Base-by-base conservation (phyloP, 1,284 basidiomycete genomes). In the Fomitopsis pinicola region DNA sequence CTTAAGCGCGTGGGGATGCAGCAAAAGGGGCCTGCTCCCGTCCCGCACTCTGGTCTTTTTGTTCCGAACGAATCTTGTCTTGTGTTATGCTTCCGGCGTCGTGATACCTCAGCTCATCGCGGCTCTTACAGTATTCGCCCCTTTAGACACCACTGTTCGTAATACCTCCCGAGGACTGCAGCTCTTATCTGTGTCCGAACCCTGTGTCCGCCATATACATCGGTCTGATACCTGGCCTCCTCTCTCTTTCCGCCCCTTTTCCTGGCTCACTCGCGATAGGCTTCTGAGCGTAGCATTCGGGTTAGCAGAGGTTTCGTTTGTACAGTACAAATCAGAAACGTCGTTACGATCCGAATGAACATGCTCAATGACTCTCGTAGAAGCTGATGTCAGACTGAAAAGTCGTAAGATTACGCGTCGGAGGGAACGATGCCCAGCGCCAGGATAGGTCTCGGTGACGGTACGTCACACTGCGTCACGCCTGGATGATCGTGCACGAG, bases 1-100 rank as follows among this genome's bases (percentile, higher is more conserved):
- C 68, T 28, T 73, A 66, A 69, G 57, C 57, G 55, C 35, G n/a
- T 3, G 45, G 40, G 53, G 14, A 48, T 55, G 45, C 45, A 15
- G 48, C 44, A 61, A 57, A 61, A 61, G 55, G 55, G 59, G 52
- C 42, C 33, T 19, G 50, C 33, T 59, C 28, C 40, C n/a, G 14
- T 36, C 52, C 26, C 9, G 42, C n/a, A 45, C 40, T 58, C 42
- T 58, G 33, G 56, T 38, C 22, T 38, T 28, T 28, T 17, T 33
- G n/a, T 35, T 58, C 14, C 7, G 48, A 36, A 33, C 26, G 33
- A 58, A 40, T 48, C 40, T 22, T 42, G n/a, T 30, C 42, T 58
- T 58, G 42, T 28, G 57, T 36, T 48, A 8, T 40, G 35, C 17
- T 40, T 36, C 6, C 33, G 30, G 15, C 42, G 44, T 56, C 45